These are phyloP conservation scores for Ophiosphaerella korrae DNA, from an alignment of 2,329 filamentous ascomycete genomes.

Conservation along the genomic window DNA sequence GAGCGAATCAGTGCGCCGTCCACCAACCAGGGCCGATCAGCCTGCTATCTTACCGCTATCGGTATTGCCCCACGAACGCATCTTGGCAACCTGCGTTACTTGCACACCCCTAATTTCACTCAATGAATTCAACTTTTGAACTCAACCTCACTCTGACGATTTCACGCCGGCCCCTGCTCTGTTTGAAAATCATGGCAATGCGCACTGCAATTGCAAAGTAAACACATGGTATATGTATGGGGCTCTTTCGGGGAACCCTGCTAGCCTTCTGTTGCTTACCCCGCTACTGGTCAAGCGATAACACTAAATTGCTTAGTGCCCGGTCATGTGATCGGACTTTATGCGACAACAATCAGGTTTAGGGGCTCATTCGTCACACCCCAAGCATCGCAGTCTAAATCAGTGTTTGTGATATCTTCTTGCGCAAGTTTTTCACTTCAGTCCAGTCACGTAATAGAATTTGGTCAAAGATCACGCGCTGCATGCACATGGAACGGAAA, in stretches of 20 bases:
- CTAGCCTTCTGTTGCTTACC: slow-evolving; percentile 4
- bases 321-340: slow-evolving; percentile 1
- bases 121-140: neutral
- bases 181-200: neutral
- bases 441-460: too few species aligned
- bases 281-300: slow-evolving; percentile 9
- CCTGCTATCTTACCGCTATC: slow-evolving; percentile 7
- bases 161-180: neutral
- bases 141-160: neutral
- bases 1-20: slow-evolving; percentile 8
- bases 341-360: too few species aligned
- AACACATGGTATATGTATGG: neutral
- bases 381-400: too few species aligned
- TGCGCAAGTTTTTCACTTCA: too few species aligned
- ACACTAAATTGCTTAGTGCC: slow-evolving; percentile 2
- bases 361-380: too few species aligned
- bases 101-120: neutral
- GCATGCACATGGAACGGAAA: too few species aligned
- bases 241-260: slow-evolving; percentile 9
- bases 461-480: too few species aligned
- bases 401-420: too few species aligned
- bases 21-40: slow-evolving; percentile 15
- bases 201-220: too few species aligned
- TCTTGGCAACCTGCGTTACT: slow-evolving; percentile 10
- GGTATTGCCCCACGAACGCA: slow-evolving; percentile 3